Percentiles rank a stretch among this genome's conserved stretches.
These are phyloP conservation scores for Hyaloperonospora arabidopsidis DNA, from an alignment of 352 stramenopile genomes.

Conservation along the genomic window DNA sequence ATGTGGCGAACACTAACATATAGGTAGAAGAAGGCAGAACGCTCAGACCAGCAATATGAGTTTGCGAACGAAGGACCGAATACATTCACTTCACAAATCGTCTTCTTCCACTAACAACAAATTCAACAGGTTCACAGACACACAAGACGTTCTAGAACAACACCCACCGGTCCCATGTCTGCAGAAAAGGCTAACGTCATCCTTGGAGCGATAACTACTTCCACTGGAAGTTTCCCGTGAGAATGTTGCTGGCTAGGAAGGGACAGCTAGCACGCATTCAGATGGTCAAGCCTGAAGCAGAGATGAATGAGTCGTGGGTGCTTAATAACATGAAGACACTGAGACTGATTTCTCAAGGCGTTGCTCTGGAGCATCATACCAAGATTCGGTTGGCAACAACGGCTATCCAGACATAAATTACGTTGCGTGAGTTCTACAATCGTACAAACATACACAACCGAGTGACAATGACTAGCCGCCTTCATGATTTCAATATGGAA, in stretches of 20 bases:
- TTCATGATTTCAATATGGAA: not conserved
- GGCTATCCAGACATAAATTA: not conserved
- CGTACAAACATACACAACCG: not conserved
- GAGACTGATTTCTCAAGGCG: not conserved
- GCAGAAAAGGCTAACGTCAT: not conserved
- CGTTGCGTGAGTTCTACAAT: constrained; percentile 1
- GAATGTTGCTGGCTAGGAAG: not conserved
- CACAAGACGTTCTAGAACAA: not conserved
- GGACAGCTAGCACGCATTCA: not conserved
- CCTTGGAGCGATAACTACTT: not conserved
- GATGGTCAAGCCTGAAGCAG: not conserved
- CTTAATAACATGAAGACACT: not conserved
- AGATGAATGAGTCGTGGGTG: not conserved
- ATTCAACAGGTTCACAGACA: not conserved
- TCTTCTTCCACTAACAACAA: too few relatives aligned
- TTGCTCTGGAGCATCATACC: not conserved
- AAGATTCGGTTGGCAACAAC: not conserved
- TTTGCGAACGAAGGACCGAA: too few relatives aligned
- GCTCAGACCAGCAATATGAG: too few relatives aligned
- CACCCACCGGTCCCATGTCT: not conserved
- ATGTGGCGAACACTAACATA: too few relatives aligned
- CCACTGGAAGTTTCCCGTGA: not conserved
- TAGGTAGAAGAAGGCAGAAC: too few relatives aligned
- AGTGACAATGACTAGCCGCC: not conserved
- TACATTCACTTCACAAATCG: too few relatives aligned